phyloP scores from a whole-genome alignment of 2,329 filamentous ascomycete species.

The Helminthosporium solani region DNA sequence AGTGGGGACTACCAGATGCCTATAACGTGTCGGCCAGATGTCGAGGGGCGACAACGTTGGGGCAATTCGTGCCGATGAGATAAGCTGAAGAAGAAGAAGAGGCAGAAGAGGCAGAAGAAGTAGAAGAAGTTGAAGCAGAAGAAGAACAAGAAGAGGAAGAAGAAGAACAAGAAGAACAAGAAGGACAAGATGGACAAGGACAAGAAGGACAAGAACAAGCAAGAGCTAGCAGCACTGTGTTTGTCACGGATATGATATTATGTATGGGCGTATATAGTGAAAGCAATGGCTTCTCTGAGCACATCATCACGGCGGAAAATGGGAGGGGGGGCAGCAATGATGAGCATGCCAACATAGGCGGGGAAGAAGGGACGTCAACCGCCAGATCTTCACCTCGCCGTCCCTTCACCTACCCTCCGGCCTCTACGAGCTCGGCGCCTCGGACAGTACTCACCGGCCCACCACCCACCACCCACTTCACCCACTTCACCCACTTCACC shows the following conservation, averaged over 20 bases:
- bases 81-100: too few species aligned
- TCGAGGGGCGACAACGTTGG: constrained; percentile 6
- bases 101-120: too few species aligned
- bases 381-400: constrained; percentile 20
- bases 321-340: constrained; percentile 14
- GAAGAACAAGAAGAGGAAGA: too few species aligned
- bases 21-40: constrained; percentile 22
- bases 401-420: constrained; percentile 11
- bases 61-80: constrained; percentile 14
- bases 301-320: not conserved
- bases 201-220: too few species aligned
- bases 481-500: constrained; percentile 12
- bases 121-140: too few species aligned
- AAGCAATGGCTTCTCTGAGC: constrained; percentile 16
- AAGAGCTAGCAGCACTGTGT: constrained; percentile 14
- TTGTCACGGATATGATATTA: constrained; percentile 28
- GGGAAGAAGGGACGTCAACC: constrained; percentile 37
- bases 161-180: too few species aligned
- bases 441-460: constrained; percentile 8
- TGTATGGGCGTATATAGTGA: constrained; percentile 18
- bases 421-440: constrained; percentile 9
- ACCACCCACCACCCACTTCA: constrained; percentile 10
- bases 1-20: constrained; percentile 24
- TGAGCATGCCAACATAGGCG: constrained; percentile 18
- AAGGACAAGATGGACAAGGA: too few species aligned